Evolutionary conservation across 1,139 yeast genomes (phyloP), one percentile per base, ranked within the genome.

Genomic region (Scheffersomyces illinoinensis): DNA sequence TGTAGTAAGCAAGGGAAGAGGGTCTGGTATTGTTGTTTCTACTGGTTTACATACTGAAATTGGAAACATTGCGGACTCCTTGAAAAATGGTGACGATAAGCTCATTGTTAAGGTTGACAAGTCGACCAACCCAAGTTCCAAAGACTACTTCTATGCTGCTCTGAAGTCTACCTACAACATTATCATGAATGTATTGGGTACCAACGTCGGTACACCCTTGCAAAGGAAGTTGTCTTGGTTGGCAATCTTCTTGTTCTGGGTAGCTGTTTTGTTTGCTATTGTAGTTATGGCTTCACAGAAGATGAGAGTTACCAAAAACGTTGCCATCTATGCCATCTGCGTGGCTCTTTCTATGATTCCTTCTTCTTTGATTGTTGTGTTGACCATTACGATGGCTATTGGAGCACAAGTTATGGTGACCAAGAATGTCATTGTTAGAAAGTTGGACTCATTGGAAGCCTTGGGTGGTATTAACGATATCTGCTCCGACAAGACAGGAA

Each of bases 401-500:
- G 82, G 84, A 43, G 85, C 86, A 19, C 76, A 73, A 57, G 79
- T 74, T 12, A 82, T 83, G 86, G 80, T 75, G 50, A 68, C 74
- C 51, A 76, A 77, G 62, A 71, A 79, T 61, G 82, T 83, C 24
- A 73, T 83, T 63, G 82, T 83, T 48, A 76, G 84, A 61, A 79
- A 80, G 58, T 70, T 81, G 60, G 77, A 77, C 70, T 71, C 82
- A 53, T 67, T 79, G 54, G 86, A 83, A 63, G 84, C 86, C 21
- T 70, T 83, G 56, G 87, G 86, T 26, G 81, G 84, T 21, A 82
- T 83, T 54, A 77, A 79, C 58, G 84, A 83, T 58, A 72, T 83
- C 57, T 83, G 86, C 64, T 82, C 85, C 2, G 87, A 83, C 68
- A 83, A 83, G 64, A 83, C 87, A 10, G 87, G 87, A 53, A 83